Conservation (phyloP, 768 basidiomycete species). For the Clitopilus passeckerianus region DNA sequence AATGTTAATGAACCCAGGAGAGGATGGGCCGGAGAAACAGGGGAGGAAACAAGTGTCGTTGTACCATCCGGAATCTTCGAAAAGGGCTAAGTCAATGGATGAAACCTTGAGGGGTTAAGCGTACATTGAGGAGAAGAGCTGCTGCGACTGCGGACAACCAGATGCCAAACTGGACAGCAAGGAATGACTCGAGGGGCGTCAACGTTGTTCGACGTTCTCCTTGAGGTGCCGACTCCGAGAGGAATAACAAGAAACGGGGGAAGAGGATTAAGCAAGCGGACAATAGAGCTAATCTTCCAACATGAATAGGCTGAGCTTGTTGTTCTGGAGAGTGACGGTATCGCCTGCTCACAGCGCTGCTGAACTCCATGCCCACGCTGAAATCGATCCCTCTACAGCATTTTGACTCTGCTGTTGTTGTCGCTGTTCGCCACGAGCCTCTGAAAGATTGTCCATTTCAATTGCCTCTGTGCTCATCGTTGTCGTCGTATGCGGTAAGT, state of each 20-base stretch:
- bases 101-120: slow-evolving; percentile 3
- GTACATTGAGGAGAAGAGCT: slow-evolving; percentile 57
- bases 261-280: slow-evolving; percentile 36
- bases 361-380: slow-evolving; percentile 23
- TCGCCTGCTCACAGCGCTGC: slow-evolving; percentile 21
- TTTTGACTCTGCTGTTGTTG: background rate
- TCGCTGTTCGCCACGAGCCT: background rate
- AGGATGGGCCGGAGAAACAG: slow-evolving; percentile 42
- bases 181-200: slow-evolving; percentile 65
- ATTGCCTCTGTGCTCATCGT: slow-evolving; percentile 5
- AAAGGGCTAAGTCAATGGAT: background rate
- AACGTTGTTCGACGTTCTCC: slow-evolving; percentile 34
- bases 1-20: slow-evolving; percentile 56
- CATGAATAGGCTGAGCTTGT: slow-evolving; percentile 10
- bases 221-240: slow-evolving; percentile 40
- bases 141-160: slow-evolving; percentile 50
- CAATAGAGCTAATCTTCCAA: slow-evolving; percentile 14
- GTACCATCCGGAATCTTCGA: slow-evolving; percentile 31
- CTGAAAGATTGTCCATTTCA: slow-evolving; percentile 12
- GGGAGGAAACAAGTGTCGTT: slow-evolving; percentile 27
- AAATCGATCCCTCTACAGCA: slow-evolving; percentile 8
- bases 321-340: slow-evolving; percentile 6
- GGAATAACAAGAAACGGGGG: slow-evolving; percentile 65
- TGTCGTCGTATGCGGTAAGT: background rate
- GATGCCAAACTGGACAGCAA: slow-evolving; percentile 64